phyloP scores from a whole-genome alignment of 352 stramenopile species.

The Phytophthora syringae region DNA sequence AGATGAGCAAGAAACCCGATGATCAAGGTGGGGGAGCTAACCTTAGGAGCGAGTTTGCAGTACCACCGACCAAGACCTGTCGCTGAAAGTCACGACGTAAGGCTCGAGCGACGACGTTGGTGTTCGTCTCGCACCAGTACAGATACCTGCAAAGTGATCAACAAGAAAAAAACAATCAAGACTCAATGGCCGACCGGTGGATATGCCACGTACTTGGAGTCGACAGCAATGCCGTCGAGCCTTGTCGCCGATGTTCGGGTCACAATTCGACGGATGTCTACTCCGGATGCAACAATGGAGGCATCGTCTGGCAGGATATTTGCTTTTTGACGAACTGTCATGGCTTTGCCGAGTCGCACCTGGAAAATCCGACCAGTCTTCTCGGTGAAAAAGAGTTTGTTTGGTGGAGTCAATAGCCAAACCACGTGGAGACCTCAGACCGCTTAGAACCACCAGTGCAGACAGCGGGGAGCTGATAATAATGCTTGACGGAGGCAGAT shows the following conservation, averaged over 20 bases:
- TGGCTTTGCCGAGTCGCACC: constrained; percentile 5
- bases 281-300: constrained; percentile 13
- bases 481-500: constrained; percentile 1
- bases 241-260: constrained; percentile 52
- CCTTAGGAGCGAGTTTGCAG: constrained; percentile 61
- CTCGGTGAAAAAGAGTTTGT: constrained; percentile 72
- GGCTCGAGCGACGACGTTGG: constrained; percentile 63
- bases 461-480: constrained; percentile 5
- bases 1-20: not conserved
- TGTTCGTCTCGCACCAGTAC: constrained; percentile 80
- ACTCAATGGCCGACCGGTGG: not conserved
- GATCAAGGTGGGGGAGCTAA: constrained; percentile 15
- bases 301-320: constrained; percentile 15
- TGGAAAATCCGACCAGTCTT: constrained; percentile 71
- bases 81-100: constrained; percentile 49
- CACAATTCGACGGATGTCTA: constrained; percentile 39
- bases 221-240: constrained; percentile 68
- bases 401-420: constrained; percentile 45
- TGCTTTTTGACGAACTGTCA: constrained; percentile 9
- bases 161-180: not conserved
- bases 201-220: constrained; percentile 40
- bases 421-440: constrained; percentile 57
- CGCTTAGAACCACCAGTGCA: constrained; percentile 39
- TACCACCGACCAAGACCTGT: constrained; percentile 58
- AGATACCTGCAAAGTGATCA: constrained; percentile 40